Base-by-base conservation (phyloP, 1,284 basidiomycete genomes). In the Pseudozyma sp. region DNA sequence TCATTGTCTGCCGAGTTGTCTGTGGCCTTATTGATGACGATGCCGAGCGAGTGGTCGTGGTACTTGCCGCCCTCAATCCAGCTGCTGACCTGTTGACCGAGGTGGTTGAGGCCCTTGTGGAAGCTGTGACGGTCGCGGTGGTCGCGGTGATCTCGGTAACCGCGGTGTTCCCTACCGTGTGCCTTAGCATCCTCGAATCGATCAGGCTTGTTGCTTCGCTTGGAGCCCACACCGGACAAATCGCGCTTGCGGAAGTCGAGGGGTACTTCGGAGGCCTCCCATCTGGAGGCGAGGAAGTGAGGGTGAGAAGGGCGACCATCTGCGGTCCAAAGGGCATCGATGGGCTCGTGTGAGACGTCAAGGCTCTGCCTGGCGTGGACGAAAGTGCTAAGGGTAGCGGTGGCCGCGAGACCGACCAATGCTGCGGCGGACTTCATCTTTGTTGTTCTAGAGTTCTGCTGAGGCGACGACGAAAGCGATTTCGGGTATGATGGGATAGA, bases 1-100 rank as follows among this genome's bases (percentile, higher is more conserved):
- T 80, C 78, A 59, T 78, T 80, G 61, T 80, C 76, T 3, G 68
- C 66, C 39, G 68, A 56, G 39, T 75, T 66, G 63, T 79, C 75
- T 49, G 64, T 58, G 40, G 70, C 72, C 64, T 70, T 73, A 60
- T 64, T 71, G 68, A 79, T 64, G 61, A 72, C 74, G 49, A 72
- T 70, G 54, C 71, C 71, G 36, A 71, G 59, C 45, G 66, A 57
- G 49, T 68, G 61, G 51, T 76, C 74, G 54, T 70, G 65, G 18
- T 43, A 48, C 58, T 69, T 68, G 51, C 61, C 62, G 21, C 56
- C 54, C 38, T 75, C 38, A 62, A 76, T 56, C 56, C 57, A 76
- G 62, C 59, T 61, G 42, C n/a, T 48, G 31, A 70, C 59, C 57
- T 65, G 35, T 11, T 67, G 39, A 42, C 70, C 65, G 31, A 58